phyloP scores from a whole-genome alignment of 2,329 filamentous ascomycete species.

The Cercospora canescens region DNA sequence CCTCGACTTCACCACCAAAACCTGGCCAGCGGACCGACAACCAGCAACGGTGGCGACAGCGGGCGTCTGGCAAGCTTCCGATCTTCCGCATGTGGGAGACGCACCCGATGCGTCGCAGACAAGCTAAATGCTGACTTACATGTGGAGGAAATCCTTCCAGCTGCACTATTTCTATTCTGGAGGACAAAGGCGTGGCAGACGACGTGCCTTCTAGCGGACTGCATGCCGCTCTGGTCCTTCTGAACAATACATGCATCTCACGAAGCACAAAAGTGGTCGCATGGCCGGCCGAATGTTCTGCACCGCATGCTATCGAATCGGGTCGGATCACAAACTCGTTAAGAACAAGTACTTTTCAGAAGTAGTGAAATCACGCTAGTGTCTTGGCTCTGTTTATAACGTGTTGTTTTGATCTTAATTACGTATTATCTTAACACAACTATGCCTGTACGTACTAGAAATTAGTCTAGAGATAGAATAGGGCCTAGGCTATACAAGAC shows the following conservation, averaged over 20 bases:
- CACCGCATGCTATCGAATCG: not conserved
- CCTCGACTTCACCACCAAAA: not conserved
- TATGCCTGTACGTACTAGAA: too few relatives aligned
- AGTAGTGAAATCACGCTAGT: too few relatives aligned
- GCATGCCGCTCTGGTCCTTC: not conserved
- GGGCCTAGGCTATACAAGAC: too few relatives aligned
- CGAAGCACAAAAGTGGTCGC: not conserved
- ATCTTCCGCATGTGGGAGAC: not conserved
- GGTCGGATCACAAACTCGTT: not conserved
- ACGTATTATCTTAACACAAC: too few relatives aligned
- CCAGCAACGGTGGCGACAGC: not conserved
- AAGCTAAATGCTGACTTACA: constrained; percentile 1
- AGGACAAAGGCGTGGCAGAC: not conserved
- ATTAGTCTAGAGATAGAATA: too few relatives aligned
- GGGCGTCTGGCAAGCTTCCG: not conserved
- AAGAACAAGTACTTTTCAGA: too few relatives aligned
- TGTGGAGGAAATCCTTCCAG: not conserved
- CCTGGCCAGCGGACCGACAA: not conserved
- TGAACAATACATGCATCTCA: not conserved
- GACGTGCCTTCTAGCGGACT: not conserved
- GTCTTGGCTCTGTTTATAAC: too few relatives aligned
- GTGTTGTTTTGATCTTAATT: too few relatives aligned
- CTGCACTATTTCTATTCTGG: not conserved
- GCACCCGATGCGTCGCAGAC: not conserved
- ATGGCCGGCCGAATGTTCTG: not conserved